Base-by-base conservation (phyloP, 1,139 yeast species). In the Diutina ranongensis region DNA sequence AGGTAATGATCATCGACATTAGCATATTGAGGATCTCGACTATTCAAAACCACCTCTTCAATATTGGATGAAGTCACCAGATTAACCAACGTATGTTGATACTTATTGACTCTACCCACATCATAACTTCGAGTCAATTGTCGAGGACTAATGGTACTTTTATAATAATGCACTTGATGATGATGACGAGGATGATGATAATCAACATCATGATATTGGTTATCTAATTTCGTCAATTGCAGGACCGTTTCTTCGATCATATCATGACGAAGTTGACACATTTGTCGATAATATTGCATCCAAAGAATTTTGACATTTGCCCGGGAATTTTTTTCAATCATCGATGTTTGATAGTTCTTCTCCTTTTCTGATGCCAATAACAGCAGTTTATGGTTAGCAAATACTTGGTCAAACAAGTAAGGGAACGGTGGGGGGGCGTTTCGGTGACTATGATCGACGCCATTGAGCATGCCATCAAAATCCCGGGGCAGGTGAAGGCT, bases 141-240 rank as follows among this genome's bases (percentile, higher is more conserved):
- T n/a, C 49, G 46, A 2, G 58, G 51, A 2, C 60, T 48, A 1
- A 63, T 50, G 3, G 64, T 57, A 1, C 71, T 60, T 21, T 61
- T 56, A 50, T 66, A 67, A 54, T 69, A 70, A 25, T 55, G 51
- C 33, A 56, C 55, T 57, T 59, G 56, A 12, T 53, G 46, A 15
- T 47, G 36, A 4, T 48, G 40, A 9, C 49, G 47, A 3, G 46
- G 41, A 5, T 40, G 33, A 20, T 44, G 55, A 47, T 38, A 54
- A 46, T 15, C 55, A 49, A 49, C 57, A 53, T 36, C 47, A 57
- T 57, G 12, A 52, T 54, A 50, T 31, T 50, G 52, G 33, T 49
- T 28, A 22, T 49, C 48, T 18, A 52, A 47, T 2, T 38, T 22
- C 10, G 25, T 40, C 28, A 52, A 52, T 32, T 52, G 49, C n/a